A percentile compares a stretch with the other conserved stretches of the same genome.
Evolutionary conservation across 148 eudicot genomes (phyloP).

Genomic region (Mesembryanthemum crystallinum): DNA sequence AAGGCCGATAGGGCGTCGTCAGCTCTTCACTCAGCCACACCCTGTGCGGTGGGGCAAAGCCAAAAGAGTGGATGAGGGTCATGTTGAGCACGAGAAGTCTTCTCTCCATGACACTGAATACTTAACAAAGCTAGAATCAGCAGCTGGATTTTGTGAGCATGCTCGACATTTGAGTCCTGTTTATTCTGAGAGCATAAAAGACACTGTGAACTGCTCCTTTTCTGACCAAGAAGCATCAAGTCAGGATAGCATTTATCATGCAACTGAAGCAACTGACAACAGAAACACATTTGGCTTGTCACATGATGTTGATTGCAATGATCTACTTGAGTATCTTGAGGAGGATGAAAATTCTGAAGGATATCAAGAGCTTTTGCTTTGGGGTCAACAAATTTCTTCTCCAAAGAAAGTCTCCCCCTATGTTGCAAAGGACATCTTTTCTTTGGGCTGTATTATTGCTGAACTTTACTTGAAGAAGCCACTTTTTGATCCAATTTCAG

Average conservation of each 20-base stretch:
- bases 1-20: slow-evolving; percentile 77
- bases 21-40: slow-evolving; percentile 86
- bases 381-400: slow-evolving; percentile 52
- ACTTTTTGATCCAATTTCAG: slow-evolving; percentile 67
- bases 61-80: slow-evolving; percentile 17
- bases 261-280: slow-evolving; percentile 22
- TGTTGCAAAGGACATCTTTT: slow-evolving; percentile 72
- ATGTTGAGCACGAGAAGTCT: slow-evolving; percentile 24
- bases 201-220: slow-evolving; percentile 26
- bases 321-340: slow-evolving; percentile 68
- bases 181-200: slow-evolving; percentile 37
- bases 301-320: slow-evolving; percentile 39
- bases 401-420: slow-evolving; percentile 36
- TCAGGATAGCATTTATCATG: slow-evolving; percentile 24
- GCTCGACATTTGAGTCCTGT: slow-evolving; percentile 68
- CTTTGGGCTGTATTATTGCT: slow-evolving; percentile 87
- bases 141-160: slow-evolving; percentile 75
- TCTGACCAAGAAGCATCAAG: slow-evolving; percentile 27
- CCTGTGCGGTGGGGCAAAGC: slow-evolving; percentile 54
- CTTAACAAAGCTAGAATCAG: slow-evolving; percentile 59
- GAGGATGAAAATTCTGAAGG: slow-evolving; percentile 55
- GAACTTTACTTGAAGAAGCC: slow-evolving; percentile 81
- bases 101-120: slow-evolving; percentile 34
- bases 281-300: slow-evolving; percentile 21
- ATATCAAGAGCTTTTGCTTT: slow-evolving; percentile 77